phyloP scores from a whole-genome alignment of 129 eudicot species.

The Erigeron canadensis region DNA sequence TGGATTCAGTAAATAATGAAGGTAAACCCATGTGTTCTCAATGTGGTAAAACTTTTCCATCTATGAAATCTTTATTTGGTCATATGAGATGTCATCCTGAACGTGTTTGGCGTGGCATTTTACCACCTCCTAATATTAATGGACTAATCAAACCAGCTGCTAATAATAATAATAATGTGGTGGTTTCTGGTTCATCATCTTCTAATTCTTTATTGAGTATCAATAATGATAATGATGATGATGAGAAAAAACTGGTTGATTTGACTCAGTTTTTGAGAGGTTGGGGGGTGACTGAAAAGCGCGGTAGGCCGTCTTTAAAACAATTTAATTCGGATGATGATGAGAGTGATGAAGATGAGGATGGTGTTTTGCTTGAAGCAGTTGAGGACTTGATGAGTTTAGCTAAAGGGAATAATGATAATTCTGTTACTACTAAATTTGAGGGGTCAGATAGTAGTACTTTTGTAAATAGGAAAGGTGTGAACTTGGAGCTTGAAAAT shows the following conservation, averaged over 20 bases:
- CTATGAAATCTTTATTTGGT: constrained; percentile 60
- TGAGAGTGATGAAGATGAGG: constrained; percentile 32
- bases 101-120: constrained; percentile 60
- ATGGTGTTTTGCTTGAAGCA: constrained; percentile 27
- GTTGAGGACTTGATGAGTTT: constrained; percentile 42
- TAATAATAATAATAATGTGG: too few relatives aligned
- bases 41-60: constrained; percentile 45
- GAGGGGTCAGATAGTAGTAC: constrained; percentile 39
- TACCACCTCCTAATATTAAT: constrained; percentile 34
- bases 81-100: constrained; percentile 84
- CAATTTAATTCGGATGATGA: background rate
- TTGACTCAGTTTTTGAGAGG: constrained; percentile 27
- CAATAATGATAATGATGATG: constrained; percentile 4
- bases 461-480: constrained; percentile 20
- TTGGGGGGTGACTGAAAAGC: constrained; percentile 45
- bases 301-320: constrained; percentile 31
- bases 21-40: constrained; percentile 38
- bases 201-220: constrained; percentile 1
- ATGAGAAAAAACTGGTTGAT: constrained; percentile 28
- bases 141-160: background rate
- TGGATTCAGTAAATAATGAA: constrained; percentile 16
- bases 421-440: background rate
- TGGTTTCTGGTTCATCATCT: background rate
- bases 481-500: constrained; percentile 3
- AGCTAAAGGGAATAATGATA: constrained; percentile 24